Evolutionary conservation across 768 basidiomycete genomes (phyloP).

Genomic region (Lactarius tabidus): DNA sequence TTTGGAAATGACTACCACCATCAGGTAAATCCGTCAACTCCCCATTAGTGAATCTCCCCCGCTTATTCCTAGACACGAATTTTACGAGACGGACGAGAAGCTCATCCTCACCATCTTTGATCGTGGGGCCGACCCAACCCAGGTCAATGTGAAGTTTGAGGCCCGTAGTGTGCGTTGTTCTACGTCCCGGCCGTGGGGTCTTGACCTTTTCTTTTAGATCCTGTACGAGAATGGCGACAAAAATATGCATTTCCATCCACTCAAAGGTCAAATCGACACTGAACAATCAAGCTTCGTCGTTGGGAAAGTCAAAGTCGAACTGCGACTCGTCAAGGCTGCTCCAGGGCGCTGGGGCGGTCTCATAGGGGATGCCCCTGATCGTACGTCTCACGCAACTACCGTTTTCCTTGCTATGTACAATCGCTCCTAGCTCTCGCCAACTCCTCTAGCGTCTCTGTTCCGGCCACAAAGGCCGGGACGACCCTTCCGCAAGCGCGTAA

Average conservation of each 20-base stretch:
- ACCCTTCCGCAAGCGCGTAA: constrained; percentile 49
- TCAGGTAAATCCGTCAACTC: constrained; percentile 14
- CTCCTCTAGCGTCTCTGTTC: constrained; percentile 28
- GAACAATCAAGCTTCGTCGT: constrained; percentile 59
- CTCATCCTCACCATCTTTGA: constrained; percentile 76
- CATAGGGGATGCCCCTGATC: constrained; percentile 70
- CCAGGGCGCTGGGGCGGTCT: constrained; percentile 71
- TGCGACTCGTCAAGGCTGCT: constrained; percentile 66
- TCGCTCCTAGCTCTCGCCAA: constrained; percentile 30
- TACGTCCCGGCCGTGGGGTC: not conserved
- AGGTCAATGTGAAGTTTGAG: constrained; percentile 60
- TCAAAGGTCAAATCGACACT: constrained; percentile 77
- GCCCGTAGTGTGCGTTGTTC: constrained; percentile 49
- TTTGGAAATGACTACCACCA: constrained; percentile 11
- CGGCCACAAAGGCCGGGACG: constrained; percentile 32
- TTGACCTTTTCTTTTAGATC: constrained; percentile 38
- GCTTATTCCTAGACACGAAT: constrained; percentile 50
- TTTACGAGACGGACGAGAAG: constrained; percentile 80
- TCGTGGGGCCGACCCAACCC: constrained; percentile 62
- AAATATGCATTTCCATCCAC: constrained; percentile 66
- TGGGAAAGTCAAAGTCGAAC: constrained; percentile 85
- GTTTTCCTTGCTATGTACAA: constrained; percentile 8
- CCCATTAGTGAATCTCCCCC: not conserved
- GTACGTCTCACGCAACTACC: constrained; percentile 40
- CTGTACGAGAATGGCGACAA: constrained; percentile 68